phyloP scores from a whole-genome alignment of 192 early-diverging fungal species.

The Entomortierella chlamydospora region DNA sequence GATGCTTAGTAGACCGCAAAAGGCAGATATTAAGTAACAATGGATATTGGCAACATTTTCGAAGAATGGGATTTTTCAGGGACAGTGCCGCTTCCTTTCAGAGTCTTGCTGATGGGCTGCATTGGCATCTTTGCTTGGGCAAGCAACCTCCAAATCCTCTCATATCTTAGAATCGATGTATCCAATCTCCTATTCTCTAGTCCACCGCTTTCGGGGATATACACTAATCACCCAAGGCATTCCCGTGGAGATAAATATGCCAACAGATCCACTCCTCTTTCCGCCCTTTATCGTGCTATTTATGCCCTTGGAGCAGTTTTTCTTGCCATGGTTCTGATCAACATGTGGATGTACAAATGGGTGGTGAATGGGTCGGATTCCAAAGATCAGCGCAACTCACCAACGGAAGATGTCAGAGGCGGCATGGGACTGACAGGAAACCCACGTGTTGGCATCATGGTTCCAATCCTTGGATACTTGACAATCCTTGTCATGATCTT shows the following conservation, averaged over 20 bases:
- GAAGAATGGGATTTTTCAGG: conserved; percentile 59
- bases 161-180: conserved; percentile 58
- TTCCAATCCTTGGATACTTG: conserved; percentile 62
- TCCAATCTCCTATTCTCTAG: conserved; percentile 48
- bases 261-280: conserved; percentile 33
- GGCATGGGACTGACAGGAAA: conserved; percentile 28
- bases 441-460: conserved; percentile 41
- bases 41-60: conserved; percentile 57
- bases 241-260: conserved; percentile 53
- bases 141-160: conserved; percentile 63
- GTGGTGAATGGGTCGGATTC: conserved; percentile 39
- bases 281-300: conserved; percentile 53
- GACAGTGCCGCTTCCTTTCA: conserved; percentile 60
- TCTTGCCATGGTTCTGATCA: conserved; percentile 53
- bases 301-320: conserved; percentile 61
- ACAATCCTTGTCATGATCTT: conserved; percentile 54
- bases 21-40: background rate
- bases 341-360: conserved; percentile 62
- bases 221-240: conserved; percentile 42
- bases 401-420: conserved; percentile 19
- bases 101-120: conserved; percentile 60
- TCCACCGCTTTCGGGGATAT: conserved; percentile 33
- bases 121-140: conserved; percentile 73
- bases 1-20: background rate
- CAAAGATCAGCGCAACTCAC: background rate